Conservation (phyloP, 2,329 filamentous ascomycete species). For the Xylaria hypoxylon region DNA sequence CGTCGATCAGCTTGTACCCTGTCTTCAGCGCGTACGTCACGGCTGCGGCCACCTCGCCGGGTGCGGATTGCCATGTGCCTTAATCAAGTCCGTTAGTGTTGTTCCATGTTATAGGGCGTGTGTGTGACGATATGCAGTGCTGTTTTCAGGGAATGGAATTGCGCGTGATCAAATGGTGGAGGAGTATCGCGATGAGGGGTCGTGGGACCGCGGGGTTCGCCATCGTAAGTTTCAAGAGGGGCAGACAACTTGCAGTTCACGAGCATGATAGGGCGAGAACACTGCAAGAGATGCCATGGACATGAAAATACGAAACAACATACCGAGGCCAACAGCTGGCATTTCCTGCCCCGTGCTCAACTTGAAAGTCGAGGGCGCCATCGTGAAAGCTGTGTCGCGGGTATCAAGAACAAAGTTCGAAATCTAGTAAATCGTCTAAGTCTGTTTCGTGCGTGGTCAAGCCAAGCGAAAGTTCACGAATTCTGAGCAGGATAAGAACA, state of each 20-base stretch:
- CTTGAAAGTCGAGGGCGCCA: slow-evolving; percentile 69
- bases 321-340: slow-evolving; percentile 72
- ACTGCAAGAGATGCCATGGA: too few relatives aligned
- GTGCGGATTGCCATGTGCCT: slow-evolving; percentile 74
- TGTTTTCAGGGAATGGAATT: not conserved
- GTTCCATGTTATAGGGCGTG: not conserved
- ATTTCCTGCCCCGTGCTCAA: slow-evolving; percentile 74
- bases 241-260: not conserved
- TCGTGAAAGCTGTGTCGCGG: slow-evolving; percentile 49
- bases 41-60: slow-evolving; percentile 68
- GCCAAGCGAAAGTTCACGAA: not conserved
- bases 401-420: slow-evolving; percentile 21
- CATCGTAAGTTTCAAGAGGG: not conserved
- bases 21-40: slow-evolving; percentile 68
- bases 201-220: slow-evolving; percentile 7
- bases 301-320: slow-evolving; percentile 35
- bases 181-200: slow-evolving; percentile 8
- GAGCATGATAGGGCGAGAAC: not conserved
- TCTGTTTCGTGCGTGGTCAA: not conserved
- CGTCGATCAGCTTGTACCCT: slow-evolving; percentile 73
- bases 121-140: too few relatives aligned
- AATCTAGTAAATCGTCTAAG: slow-evolving; percentile 23
- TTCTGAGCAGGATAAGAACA: not conserved
- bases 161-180: not conserved
- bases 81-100: slow-evolving; percentile 23